Base-by-base conservation (phyloP, 1,139 yeast genomes). In the Sugiyamaella pinicola region DNA sequence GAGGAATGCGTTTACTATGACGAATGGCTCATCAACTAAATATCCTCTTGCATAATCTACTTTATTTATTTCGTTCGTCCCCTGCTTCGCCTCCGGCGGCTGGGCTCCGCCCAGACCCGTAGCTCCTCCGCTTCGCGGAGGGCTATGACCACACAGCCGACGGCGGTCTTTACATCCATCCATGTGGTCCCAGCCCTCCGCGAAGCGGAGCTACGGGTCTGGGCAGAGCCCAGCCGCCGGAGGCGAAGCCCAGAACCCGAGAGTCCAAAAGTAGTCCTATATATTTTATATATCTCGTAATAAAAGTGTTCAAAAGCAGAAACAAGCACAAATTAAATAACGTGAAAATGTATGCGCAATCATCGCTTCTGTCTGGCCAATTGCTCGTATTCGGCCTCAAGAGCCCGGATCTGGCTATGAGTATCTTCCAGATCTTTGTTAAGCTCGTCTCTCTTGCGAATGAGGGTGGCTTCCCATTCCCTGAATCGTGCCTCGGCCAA, bases 401-500 rank as follows among this genome's bases (percentile, higher is more conserved):
- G 62, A 52, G 61, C 65, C 45, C 72, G 64, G 56, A 70, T 68
- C 26, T 65, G 59, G 2, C 72, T 64, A 55, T 91, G 97, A 74
- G 93, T 82, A 63, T 87, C 90, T 66, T 91, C 97, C 67, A 95
- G 80, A 71, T 93, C 99, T 72, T 85, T 87, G 74, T 93, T 93
- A 70, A 95, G 80, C 70, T 96, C 83, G 72, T 90, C 89, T 74
- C 97, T 85, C 75, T 91, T 98, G 63, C 87, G 88, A 60, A 90
- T 95, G 63, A 93, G 88, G 69, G 91, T 91, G 63, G 90, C 88
- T 74, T 91, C 98, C 98, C 99, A 93, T 76, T 91, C 96, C 76
- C 96, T 85, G 75, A 93, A 95, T 69, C 99, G 81, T 67, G 88
- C 95, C 68, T 95, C 99, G 74, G 93, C 99, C 47, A 89, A 88